Conservation (phyloP, 208 protist genomes). For the Wallacemonas rigidus region DNA sequence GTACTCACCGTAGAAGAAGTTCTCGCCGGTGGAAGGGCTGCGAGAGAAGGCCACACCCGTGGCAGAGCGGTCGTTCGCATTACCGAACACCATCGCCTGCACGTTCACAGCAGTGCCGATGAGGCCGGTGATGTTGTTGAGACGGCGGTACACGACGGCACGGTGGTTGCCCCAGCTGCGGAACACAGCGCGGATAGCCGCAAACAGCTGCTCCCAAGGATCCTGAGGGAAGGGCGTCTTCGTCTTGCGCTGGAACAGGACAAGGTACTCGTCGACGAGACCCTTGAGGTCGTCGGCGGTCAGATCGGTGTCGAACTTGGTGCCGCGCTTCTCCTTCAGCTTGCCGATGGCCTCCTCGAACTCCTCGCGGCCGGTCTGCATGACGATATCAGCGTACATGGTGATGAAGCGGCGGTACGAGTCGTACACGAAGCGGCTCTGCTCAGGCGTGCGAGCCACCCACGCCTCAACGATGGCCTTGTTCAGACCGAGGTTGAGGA, state of each 20-base stretch:
- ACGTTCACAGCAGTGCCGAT: constrained; percentile 95
- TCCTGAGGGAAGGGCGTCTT: constrained; percentile 88
- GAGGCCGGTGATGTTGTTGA: constrained; percentile 91
- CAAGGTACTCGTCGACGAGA: constrained; percentile 71
- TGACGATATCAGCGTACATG: constrained; percentile 95
- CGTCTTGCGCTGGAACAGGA: constrained; percentile 64
- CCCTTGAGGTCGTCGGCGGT: constrained; percentile 74
- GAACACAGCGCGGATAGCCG: constrained; percentile 92
- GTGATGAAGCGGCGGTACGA: constrained; percentile 95
- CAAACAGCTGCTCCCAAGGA: constrained; percentile 84
- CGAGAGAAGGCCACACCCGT: constrained; percentile 96
- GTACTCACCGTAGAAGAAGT: constrained; percentile 95
- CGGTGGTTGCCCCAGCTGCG: constrained; percentile 90
- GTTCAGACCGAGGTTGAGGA: constrained; percentile 95
- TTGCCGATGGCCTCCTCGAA: constrained; percentile 83
- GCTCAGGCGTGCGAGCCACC: constrained; percentile 54
- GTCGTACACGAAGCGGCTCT: constrained; percentile 94
- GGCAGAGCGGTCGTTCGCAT: constrained; percentile 89
- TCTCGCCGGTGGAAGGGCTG: constrained; percentile 92
- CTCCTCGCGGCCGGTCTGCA: constrained; percentile 83
- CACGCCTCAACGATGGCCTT: constrained; percentile 79
- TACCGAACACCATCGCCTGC: constrained; percentile 96
- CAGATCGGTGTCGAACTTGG: constrained; percentile 89
- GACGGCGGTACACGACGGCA: constrained; percentile 90
- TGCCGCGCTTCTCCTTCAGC: constrained; percentile 75